Conservation (phyloP, 148 eudicot genomes). For the Beta vulgaris region DNA sequence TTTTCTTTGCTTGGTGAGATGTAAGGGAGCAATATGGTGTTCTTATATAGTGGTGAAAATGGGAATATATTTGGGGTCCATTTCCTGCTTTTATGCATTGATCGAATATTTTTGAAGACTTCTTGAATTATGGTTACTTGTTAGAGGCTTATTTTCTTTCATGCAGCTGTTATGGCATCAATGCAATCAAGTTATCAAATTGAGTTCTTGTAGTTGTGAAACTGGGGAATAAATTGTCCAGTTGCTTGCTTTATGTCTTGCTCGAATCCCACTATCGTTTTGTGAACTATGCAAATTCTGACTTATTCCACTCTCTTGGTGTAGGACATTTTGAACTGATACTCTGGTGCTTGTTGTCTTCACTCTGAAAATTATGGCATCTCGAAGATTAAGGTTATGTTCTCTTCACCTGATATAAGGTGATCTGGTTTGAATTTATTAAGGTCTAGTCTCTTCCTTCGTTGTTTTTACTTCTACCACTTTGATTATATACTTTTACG, state of each 20-base stretch:
- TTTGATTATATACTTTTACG: no score
- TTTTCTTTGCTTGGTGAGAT: conserved; percentile 24
- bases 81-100: background rate
- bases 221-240: background rate
- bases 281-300: background rate
- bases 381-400: background rate
- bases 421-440: no score
- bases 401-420: no score
- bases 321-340: background rate
- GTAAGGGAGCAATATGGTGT: background rate
- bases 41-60: conserved; percentile 24
- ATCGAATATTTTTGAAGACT: background rate
- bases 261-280: background rate
- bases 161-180: conserved; percentile 11
- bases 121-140: background rate
- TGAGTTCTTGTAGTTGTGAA: background rate
- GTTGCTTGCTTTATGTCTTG: conserved; percentile 13
- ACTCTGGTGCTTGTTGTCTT: background rate
- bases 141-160: conserved; percentile 13
- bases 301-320: conserved; percentile 1
- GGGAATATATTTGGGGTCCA: conserved; percentile 2
- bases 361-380: conserved; percentile 2
- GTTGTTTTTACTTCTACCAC: no score
- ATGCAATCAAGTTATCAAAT: background rate
- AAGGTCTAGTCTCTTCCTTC: no score